Percentiles rank a stretch among this genome's conserved stretches.
phyloP scores from a whole-genome alignment of 192 early-diverging fungal genomes.

The Mortierella antarctica region DNA sequence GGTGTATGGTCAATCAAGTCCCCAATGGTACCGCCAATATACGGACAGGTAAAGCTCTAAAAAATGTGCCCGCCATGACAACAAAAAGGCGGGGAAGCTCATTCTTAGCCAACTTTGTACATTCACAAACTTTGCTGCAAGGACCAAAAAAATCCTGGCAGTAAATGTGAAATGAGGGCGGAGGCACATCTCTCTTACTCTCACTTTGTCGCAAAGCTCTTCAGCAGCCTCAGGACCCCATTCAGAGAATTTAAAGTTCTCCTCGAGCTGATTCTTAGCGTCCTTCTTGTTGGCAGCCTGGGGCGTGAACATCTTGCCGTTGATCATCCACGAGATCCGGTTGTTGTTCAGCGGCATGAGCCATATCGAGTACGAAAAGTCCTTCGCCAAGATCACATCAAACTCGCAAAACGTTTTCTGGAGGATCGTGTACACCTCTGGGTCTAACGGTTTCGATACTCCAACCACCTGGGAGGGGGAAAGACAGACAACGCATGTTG shows the following conservation, averaged over 20 bases:
- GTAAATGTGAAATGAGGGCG: too few relatives aligned
- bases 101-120: too few relatives aligned
- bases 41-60: background rate
- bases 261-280: background rate
- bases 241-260: conserved; percentile 5
- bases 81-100: too few relatives aligned
- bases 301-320: background rate
- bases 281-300: background rate
- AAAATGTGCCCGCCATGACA: too few relatives aligned
- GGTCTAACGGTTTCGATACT: background rate
- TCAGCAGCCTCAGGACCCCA: conserved; percentile 3
- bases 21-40: conserved; percentile 1
- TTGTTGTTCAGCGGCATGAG: conserved; percentile 2
- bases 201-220: conserved; percentile 1
- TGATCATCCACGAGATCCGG: conserved; percentile 9
- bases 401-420: conserved; percentile 4
- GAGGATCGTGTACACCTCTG: background rate
- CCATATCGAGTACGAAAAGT: conserved; percentile 1
- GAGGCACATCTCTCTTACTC: background rate
- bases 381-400: conserved; percentile 5
- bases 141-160: too few relatives aligned
- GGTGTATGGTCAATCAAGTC: conserved; percentile 18
- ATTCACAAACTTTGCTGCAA: too few relatives aligned
- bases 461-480: background rate
- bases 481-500: too few relatives aligned